A percentile compares a stretch with the other conserved stretches of the same genome.
Conservation (phyloP, 2,329 filamentous ascomycete genomes). For the Lizonia empirigonia region DNA sequence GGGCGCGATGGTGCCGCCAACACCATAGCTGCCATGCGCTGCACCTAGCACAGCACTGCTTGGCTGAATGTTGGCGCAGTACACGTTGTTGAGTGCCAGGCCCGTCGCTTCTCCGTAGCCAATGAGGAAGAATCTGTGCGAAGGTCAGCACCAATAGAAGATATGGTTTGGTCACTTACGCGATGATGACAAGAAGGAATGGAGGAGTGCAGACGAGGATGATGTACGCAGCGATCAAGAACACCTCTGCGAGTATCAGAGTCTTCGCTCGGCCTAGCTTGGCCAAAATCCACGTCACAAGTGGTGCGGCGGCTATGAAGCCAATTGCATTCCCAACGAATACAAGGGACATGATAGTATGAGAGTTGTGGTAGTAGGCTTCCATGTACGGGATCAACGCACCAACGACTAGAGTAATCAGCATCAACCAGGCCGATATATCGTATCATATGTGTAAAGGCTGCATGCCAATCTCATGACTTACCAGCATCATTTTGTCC, state of each 20-base stretch:
- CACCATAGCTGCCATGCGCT: constrained; percentile 67
- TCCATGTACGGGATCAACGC: constrained; percentile 84
- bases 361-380: constrained; percentile 74
- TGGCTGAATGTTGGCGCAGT: constrained; percentile 59
- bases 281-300: constrained; percentile 67
- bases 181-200: constrained; percentile 68
- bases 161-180: constrained; percentile 35
- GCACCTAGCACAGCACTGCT: constrained; percentile 62
- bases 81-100: constrained; percentile 63
- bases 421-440: background rate
- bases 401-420: constrained; percentile 60
- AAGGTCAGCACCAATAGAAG: constrained; percentile 15
- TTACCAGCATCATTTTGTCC: constrained; percentile 72
- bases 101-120: constrained; percentile 59
- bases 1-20: constrained; percentile 64
- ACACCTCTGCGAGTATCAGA: constrained; percentile 62
- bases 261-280: constrained; percentile 69
- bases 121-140: constrained; percentile 68
- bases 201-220: constrained; percentile 71
- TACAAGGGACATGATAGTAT: constrained; percentile 79
- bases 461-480: background rate
- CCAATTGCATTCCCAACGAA: constrained; percentile 79
- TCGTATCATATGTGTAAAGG: too few relatives aligned
- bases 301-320: constrained; percentile 74
- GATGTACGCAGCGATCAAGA: constrained; percentile 67